A percentile compares a stretch with the other conserved stretches of the same genome.
Evolutionary conservation across 371 early-diverging fungal species (phyloP).

Genomic region (Phascolomyces articulosus): DNA sequence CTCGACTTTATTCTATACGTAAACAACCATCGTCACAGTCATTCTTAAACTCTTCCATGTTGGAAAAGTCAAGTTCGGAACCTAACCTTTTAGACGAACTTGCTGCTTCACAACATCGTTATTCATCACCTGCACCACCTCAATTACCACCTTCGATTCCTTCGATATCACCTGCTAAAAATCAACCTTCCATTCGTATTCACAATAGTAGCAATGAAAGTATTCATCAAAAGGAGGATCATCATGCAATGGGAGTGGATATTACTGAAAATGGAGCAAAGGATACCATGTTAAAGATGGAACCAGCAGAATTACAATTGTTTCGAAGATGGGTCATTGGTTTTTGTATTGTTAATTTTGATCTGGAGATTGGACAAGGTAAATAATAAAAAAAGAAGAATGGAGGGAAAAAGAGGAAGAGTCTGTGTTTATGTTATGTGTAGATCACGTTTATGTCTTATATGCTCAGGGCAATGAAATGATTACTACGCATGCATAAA

Average conservation of each 20-base stretch:
- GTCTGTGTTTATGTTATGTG: neutral
- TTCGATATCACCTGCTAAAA: too few relatives aligned
- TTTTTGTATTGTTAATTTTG: slow-evolving; percentile 93
- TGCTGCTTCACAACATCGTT: neutral
- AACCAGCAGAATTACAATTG: slow-evolving; percentile 46
- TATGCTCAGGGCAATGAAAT: too few relatives aligned
- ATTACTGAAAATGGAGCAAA: slow-evolving; percentile 37
- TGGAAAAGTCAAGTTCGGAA: slow-evolving; percentile 31
- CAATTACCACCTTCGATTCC: neutral
- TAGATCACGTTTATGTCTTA: too few relatives aligned
- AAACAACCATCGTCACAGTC: slow-evolving; percentile 34
- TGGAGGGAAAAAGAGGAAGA: neutral
- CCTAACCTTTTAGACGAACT: slow-evolving; percentile 28
- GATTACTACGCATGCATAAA: too few relatives aligned
- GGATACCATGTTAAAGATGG: slow-evolving; percentile 28
- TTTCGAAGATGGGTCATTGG: slow-evolving; percentile 86
- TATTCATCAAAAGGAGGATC: too few relatives aligned
- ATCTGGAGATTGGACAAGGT: slow-evolving; percentile 92
- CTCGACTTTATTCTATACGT: slow-evolving; percentile 24
- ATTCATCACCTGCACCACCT: neutral
- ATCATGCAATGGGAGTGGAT: slow-evolving; percentile 22
- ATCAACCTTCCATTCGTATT: neutral
- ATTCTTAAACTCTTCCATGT: neutral
- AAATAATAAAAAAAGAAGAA: slow-evolving; percentile 16
- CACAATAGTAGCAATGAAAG: neutral